These are phyloP conservation scores for Dorcoceras hygrometricum DNA, from an alignment of 257 asterid species.

Conservation along the genomic window DNA sequence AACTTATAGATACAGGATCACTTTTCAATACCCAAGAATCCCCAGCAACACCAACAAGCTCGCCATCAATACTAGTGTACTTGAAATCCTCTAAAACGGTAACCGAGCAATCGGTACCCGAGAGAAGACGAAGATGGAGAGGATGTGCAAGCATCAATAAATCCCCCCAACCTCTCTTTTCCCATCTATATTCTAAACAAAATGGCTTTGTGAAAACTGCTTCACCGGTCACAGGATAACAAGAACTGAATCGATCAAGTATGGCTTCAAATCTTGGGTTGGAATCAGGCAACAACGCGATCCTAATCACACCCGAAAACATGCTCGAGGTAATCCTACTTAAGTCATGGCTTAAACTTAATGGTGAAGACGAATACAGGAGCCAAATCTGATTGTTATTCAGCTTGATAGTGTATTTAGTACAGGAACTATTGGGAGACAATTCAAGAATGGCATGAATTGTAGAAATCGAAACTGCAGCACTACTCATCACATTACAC, in stretches of 20 bases:
- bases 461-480: conserved; percentile 60
- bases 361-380: conserved; percentile 67
- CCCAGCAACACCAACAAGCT: conserved; percentile 86
- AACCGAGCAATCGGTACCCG: conserved; percentile 35
- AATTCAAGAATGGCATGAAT: conserved; percentile 69
- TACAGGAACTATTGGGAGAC: conserved; percentile 41
- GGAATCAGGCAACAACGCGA: conserved; percentile 64
- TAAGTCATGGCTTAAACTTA: conserved; percentile 45
- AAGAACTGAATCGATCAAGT: conserved; percentile 68
- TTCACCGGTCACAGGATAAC: conserved; percentile 71
- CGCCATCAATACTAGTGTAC: conserved; percentile 79
- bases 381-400: conserved; percentile 84
- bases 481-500: conserved; percentile 39
- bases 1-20: conserved; percentile 74
- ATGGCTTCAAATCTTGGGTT: conserved; percentile 38
- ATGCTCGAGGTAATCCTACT: conserved; percentile 43
- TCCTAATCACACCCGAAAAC: conserved; percentile 72
- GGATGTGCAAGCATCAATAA: conserved; percentile 96
- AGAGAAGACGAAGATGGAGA: conserved; percentile 70
- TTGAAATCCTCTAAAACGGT: conserved; percentile 63
- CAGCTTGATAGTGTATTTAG: conserved; percentile 66
- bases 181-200: conserved; percentile 77
- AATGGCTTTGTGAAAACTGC: conserved; percentile 63
- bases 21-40: conserved; percentile 76
- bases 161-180: conserved; percentile 84